A percentile compares a stretch with the other conserved stretches of the same genome.
Conservation (phyloP, 441 rosid genomes). For the Pelargonium citronellum region DNA sequence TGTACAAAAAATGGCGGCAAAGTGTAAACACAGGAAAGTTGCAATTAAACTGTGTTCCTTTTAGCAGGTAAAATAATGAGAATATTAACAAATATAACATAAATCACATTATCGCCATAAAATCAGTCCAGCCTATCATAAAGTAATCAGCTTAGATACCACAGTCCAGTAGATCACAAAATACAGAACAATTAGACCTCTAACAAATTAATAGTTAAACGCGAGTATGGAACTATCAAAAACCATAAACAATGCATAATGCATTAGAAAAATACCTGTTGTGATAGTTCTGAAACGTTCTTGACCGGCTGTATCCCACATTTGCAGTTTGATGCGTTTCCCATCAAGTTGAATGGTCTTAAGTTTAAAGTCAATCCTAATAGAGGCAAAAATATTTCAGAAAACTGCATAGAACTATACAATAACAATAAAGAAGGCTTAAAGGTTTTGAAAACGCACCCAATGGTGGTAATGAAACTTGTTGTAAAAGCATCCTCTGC, state of each 20-base stretch:
- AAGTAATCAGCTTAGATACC: not conserved
- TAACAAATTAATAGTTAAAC: constrained; percentile 15
- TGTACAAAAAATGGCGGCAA: too few relatives aligned
- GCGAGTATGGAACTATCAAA: too few relatives aligned
- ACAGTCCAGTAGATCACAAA: too few relatives aligned
- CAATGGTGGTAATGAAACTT: constrained; percentile 91
- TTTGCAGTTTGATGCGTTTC: constrained; percentile 87
- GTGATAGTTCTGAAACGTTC: constrained; percentile 96
- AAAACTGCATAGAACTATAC: not conserved
- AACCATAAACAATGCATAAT: too few relatives aligned
- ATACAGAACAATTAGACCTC: not conserved
- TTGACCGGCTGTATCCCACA: constrained; percentile 99
- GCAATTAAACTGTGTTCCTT: too few relatives aligned
- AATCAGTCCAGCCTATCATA: not conserved
- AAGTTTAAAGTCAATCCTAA: constrained; percentile 89
- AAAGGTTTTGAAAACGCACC: constrained; percentile 36
- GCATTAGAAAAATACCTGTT: constrained; percentile 43
- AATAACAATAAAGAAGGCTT: not conserved
- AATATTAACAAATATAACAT: too few relatives aligned
- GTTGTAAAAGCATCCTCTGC: constrained; percentile 98
- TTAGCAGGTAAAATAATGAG: too few relatives aligned
- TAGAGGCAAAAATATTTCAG: too few relatives aligned
- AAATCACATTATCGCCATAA: not conserved
- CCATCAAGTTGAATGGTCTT: constrained; percentile 94
- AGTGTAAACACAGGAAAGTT: too few relatives aligned